Evolutionary conservation across 768 basidiomycete genomes (phyloP).

Genomic region (Postia placenta): DNA sequence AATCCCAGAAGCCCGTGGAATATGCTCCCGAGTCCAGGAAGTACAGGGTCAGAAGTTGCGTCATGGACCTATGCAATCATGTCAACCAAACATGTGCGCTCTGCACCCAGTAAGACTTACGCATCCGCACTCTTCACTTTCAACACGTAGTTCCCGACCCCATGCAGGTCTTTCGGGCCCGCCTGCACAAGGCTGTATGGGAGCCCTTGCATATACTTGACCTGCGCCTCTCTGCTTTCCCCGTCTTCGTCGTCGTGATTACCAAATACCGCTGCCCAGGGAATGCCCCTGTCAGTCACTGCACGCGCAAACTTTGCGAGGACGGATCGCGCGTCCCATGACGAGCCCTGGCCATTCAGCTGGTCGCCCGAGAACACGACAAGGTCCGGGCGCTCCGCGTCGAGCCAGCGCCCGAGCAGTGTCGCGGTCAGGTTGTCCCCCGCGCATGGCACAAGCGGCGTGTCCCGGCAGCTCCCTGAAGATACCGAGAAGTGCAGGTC

Average conservation of each 20-base stretch:
- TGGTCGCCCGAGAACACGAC: slow-evolving; percentile 94
- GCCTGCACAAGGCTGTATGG: slow-evolving; percentile 80
- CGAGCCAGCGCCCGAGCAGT: slow-evolving; percentile 65
- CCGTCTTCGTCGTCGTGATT: slow-evolving; percentile 89
- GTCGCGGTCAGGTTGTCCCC: slow-evolving; percentile 73
- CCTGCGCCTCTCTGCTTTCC: slow-evolving; percentile 52
- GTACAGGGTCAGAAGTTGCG: slow-evolving; percentile 85
- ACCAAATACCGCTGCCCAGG: slow-evolving; percentile 92
- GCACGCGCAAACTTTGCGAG: slow-evolving; percentile 82
- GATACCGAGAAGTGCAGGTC: slow-evolving; percentile 91
- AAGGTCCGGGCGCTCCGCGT: slow-evolving; percentile 80
- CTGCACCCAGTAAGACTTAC: no score
- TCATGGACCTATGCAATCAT: slow-evolving; percentile 70
- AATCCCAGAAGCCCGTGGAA: slow-evolving; percentile 50
- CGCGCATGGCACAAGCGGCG: slow-evolving; percentile 41
- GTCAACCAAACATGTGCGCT: background rate
- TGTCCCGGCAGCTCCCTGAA: slow-evolving; percentile 72
- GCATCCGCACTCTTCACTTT: slow-evolving; percentile 81
- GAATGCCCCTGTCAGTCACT: slow-evolving; percentile 68
- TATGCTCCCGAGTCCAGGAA: slow-evolving; percentile 88
- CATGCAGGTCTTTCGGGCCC: slow-evolving; percentile 82
- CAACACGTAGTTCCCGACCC: slow-evolving; percentile 87
- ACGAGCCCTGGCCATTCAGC: slow-evolving; percentile 84
- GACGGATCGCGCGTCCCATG: slow-evolving; percentile 86
- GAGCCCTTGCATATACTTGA: slow-evolving; percentile 65